A percentile compares a stretch with the other conserved stretches of the same genome.
These are phyloP conservation scores for Blastobotrys malaysiensis DNA, from an alignment of 1,139 yeast genomes.

Conservation along the genomic window DNA sequence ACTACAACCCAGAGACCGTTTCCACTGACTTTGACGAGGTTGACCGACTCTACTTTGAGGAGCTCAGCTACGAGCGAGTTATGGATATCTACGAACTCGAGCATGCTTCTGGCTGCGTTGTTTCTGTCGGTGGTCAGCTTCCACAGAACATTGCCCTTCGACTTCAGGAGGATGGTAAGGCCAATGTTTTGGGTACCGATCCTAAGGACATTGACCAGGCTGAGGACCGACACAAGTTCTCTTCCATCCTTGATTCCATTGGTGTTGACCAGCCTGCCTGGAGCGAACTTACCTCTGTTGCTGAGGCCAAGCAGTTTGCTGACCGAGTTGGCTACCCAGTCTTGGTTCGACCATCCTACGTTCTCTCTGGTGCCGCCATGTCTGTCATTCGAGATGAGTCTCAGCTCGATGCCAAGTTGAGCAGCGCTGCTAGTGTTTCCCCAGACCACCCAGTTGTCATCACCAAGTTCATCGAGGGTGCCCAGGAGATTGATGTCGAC, in stretches of 20 bases:
- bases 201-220: conserved; percentile 96
- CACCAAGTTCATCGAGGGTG: conserved; percentile 91
- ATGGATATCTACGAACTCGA: conserved; percentile 96
- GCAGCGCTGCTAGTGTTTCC: conserved; percentile 86
- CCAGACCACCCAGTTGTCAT: conserved; percentile 97
- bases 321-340: conserved; percentile 89
- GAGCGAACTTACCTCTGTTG: conserved; percentile 87
- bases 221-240: conserved; percentile 97
- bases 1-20: conserved; percentile 97
- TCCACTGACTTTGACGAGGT: conserved; percentile 98
- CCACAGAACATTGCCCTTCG: conserved; percentile 94
- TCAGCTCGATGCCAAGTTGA: conserved; percentile 75
- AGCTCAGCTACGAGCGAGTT: conserved; percentile 89
- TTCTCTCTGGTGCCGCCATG: conserved; percentile 98
- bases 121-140: conserved; percentile 95
- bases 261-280: conserved; percentile 95
- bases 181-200: conserved; percentile 86
- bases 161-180: conserved; percentile 65
- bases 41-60: conserved; percentile 94
- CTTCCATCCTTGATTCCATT: conserved; percentile 86
- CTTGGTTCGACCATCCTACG: conserved; percentile 95
- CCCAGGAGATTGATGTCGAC: conserved; percentile 95
- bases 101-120: conserved; percentile 83
- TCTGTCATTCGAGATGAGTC: conserved; percentile 73
- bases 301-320: conserved; percentile 83